Percentiles rank a stretch among this genome's conserved stretches.
Conservation (phyloP, 2,329 filamentous ascomycete genomes). For the Neopestalotiopsis clavispora region DNA sequence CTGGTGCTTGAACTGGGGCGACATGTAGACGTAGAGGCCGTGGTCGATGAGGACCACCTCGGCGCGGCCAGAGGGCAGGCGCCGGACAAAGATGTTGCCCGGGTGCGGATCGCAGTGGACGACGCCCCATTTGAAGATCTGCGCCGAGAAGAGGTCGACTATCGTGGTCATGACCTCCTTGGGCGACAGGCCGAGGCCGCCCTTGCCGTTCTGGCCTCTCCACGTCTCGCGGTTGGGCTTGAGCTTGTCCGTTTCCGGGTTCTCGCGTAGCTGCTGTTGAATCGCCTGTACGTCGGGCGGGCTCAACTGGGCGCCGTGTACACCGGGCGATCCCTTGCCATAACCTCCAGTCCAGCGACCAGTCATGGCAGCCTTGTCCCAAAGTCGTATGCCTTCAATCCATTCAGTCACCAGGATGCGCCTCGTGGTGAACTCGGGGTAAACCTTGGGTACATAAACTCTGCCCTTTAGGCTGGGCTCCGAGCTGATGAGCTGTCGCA, state of each 20-base stretch:
- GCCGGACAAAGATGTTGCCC: slow-evolving; percentile 94
- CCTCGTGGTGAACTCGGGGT: slow-evolving; percentile 79
- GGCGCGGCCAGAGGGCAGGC: slow-evolving; percentile 78
- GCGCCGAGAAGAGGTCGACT: slow-evolving; percentile 93
- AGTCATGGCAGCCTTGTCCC: slow-evolving; percentile 86
- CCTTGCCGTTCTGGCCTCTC: slow-evolving; percentile 73
- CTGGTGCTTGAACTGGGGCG: slow-evolving; percentile 79
- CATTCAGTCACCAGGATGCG: slow-evolving; percentile 94
- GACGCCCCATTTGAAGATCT: slow-evolving; percentile 96
- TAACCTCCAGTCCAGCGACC: slow-evolving; percentile 79
- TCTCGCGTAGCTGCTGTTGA: slow-evolving; percentile 51
- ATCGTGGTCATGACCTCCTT: slow-evolving; percentile 96
- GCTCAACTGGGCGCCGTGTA: slow-evolving; percentile 63
- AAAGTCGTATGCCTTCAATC: slow-evolving; percentile 93
- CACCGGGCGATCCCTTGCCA: slow-evolving; percentile 78
- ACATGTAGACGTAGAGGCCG: slow-evolving; percentile 93
- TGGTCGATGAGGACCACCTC: slow-evolving; percentile 97
- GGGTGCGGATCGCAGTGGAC: slow-evolving; percentile 98
- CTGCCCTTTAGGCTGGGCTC: slow-evolving; percentile 78
- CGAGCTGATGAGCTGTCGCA: slow-evolving; percentile 75
- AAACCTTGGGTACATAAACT: slow-evolving; percentile 88
- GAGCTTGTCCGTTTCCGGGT: slow-evolving; percentile 62
- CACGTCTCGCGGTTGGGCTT: slow-evolving; percentile 84
- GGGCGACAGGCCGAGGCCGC: slow-evolving; percentile 81
- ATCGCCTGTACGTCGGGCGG: slow-evolving; percentile 52